These are phyloP conservation scores for Hawksworthiomyces lignivorus DNA, from an alignment of 2,329 filamentous ascomycete genomes.

Conservation along the genomic window DNA sequence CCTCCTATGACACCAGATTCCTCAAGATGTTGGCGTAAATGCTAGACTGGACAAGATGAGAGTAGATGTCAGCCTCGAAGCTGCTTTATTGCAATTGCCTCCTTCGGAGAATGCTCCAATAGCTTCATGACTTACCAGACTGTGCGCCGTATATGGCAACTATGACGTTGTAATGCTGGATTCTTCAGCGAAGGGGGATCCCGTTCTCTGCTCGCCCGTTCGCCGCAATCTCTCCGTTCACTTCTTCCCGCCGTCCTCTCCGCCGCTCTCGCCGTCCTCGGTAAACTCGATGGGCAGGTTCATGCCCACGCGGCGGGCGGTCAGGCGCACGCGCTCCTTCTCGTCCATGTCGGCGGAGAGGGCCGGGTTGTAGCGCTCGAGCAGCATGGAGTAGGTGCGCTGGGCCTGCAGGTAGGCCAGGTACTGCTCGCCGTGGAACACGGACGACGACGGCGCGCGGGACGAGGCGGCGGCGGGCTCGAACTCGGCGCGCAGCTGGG, in stretches of 20 bases:
- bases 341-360: constrained; percentile 65
- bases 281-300: constrained; percentile 64
- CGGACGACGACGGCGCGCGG: constrained; percentile 6
- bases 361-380: constrained; percentile 91
- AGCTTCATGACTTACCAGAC: too few relatives aligned
- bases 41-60: too few relatives aligned
- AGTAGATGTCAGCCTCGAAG: too few relatives aligned
- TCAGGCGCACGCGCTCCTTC: constrained; percentile 76
- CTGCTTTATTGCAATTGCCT: too few relatives aligned
- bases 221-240: neutral
- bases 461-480: constrained; percentile 22
- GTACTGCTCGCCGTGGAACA: constrained; percentile 62
- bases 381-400: constrained; percentile 67
- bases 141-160: too few relatives aligned
- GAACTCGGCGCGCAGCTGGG: constrained; percentile 60
- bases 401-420: constrained; percentile 79
- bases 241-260: constrained; percentile 6
- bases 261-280: neutral
- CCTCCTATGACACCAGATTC: too few relatives aligned
- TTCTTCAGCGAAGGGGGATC: too few relatives aligned
- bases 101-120: too few relatives aligned
- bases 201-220: too few relatives aligned
- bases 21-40: too few relatives aligned
- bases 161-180: too few relatives aligned
- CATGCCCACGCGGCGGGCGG: constrained; percentile 83